These are phyloP conservation scores for Plasmodium knowlesi DNA, from an alignment of 169 alveolate genomes.

Conservation along the genomic window DNA sequence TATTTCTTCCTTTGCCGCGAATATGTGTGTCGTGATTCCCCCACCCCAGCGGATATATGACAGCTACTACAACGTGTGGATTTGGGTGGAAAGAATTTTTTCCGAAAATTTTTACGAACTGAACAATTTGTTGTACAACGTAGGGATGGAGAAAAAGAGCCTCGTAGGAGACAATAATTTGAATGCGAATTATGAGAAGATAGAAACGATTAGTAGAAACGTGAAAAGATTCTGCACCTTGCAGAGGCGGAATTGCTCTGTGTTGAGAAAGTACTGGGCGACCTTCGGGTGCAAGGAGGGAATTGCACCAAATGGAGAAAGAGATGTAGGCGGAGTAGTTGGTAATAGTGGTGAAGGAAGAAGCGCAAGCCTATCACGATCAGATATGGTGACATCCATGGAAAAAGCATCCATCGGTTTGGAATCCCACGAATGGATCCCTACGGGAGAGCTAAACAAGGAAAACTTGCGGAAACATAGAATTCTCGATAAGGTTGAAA, in stretches of 20 bases:
- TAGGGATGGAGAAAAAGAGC: background rate
- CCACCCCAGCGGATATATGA: slow-evolving; percentile 30
- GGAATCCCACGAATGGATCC: background rate
- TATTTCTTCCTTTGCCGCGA: background rate
- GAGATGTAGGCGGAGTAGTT: background rate
- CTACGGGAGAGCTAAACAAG: background rate
- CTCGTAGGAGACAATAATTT: background rate
- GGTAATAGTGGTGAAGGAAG: background rate
- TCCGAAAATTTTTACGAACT: slow-evolving; percentile 45
- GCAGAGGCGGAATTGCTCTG: slow-evolving; percentile 39
- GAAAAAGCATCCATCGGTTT: background rate
- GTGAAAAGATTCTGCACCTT: slow-evolving; percentile 37
- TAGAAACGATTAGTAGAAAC: slow-evolving; percentile 52
- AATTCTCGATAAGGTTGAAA: slow-evolving; percentile 29
- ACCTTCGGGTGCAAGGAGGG: slow-evolving; percentile 32
- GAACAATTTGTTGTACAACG: slow-evolving; percentile 28
- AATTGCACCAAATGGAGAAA: background rate
- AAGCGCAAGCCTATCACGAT: background rate
- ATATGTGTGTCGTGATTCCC: background rate
- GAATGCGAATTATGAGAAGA: slow-evolving; percentile 23
- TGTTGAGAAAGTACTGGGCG: slow-evolving; percentile 53
- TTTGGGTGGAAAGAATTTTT: slow-evolving; percentile 65
- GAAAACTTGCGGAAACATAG: slow-evolving; percentile 12
- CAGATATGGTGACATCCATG: background rate
- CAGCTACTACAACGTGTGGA: slow-evolving; percentile 67